phyloP scores from a whole-genome alignment of 2,329 filamentous ascomycete species.

The Scorias spongiosa region DNA sequence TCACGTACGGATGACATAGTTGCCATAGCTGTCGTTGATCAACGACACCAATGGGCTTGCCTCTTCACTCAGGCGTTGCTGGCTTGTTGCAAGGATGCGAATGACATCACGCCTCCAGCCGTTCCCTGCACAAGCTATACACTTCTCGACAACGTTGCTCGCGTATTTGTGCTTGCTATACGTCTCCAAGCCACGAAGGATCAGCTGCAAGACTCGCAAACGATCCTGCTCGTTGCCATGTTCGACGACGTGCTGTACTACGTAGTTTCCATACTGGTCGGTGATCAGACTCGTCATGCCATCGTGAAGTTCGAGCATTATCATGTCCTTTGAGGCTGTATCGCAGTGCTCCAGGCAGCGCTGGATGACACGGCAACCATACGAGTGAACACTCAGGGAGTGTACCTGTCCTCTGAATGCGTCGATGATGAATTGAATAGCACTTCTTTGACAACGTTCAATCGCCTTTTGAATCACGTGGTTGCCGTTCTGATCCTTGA shows the following conservation, averaged over 20 bases:
- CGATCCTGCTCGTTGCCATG: slow-evolving; percentile 61
- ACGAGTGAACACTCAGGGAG: slow-evolving; percentile 60
- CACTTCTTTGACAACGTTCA: slow-evolving; percentile 58
- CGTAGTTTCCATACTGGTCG: slow-evolving; percentile 91
- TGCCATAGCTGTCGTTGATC: slow-evolving; percentile 84
- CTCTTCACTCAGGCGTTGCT: slow-evolving; percentile 39
- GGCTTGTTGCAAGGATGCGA: slow-evolving; percentile 40
- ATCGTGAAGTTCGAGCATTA: slow-evolving; percentile 65
- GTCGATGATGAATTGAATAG: slow-evolving; percentile 74
- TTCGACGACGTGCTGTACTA: slow-evolving; percentile 79
- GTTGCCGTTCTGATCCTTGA: slow-evolving; percentile 83
- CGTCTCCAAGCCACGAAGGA: slow-evolving; percentile 54
- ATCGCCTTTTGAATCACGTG: slow-evolving; percentile 95
- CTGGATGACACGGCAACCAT: slow-evolving; percentile 87
- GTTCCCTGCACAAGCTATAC: slow-evolving; percentile 55
- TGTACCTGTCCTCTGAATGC: slow-evolving; percentile 63
- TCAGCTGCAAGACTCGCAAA: slow-evolving; percentile 54
- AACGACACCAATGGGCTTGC: slow-evolving; percentile 56
- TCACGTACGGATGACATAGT: slow-evolving; percentile 91
- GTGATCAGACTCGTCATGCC: slow-evolving; percentile 59
- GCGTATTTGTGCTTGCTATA: slow-evolving; percentile 93
- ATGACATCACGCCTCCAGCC: slow-evolving; percentile 58
- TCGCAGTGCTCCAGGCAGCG: slow-evolving; percentile 74
- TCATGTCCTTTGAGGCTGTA: slow-evolving; percentile 51
- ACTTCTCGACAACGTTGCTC: slow-evolving; percentile 94